A percentile compares a stretch with the other conserved stretches of the same genome.
Evolutionary conservation across 2,329 filamentous ascomycete genomes (phyloP).

Genomic region (Passalora sequoiae): DNA sequence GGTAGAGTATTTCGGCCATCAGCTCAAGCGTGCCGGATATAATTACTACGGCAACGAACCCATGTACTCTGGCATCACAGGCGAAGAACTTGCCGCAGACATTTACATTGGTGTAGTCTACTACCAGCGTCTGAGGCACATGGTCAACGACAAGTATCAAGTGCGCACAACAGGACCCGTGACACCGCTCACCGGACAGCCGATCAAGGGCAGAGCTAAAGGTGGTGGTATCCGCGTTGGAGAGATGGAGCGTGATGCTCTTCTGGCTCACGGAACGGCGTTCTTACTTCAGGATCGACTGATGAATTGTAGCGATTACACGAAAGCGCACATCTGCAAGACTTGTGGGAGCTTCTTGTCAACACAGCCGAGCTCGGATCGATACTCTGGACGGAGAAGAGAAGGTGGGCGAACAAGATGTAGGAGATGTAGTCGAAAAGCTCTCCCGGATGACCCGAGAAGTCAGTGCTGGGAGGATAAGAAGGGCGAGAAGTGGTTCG

Average conservation of each 20-base stretch:
- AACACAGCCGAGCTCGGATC: constrained; percentile 67
- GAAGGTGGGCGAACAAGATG: constrained; percentile 33
- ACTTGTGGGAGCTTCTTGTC: constrained; percentile 86
- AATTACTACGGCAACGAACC: constrained; percentile 98
- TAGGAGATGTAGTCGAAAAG: constrained; percentile 34
- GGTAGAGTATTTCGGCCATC: constrained; percentile 90
- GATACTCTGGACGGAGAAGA: constrained; percentile 29
- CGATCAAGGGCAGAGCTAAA: constrained; percentile 92
- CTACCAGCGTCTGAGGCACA: constrained; percentile 96
- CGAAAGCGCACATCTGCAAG: constrained; percentile 82
- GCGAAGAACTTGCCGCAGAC: constrained; percentile 86
- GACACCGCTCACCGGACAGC: constrained; percentile 84
- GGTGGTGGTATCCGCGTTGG: constrained; percentile 98
- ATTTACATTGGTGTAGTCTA: constrained; percentile 97
- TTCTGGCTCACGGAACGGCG: constrained; percentile 90
- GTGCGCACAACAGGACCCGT: constrained; percentile 93
- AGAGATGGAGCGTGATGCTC: constrained; percentile 96
- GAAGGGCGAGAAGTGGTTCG: constrained; percentile 73
- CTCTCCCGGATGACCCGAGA: constrained; percentile 27
- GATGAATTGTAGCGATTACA: constrained; percentile 95
- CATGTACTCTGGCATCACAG: constrained; percentile 96
- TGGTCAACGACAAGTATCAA: constrained; percentile 99
- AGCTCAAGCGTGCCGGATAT: constrained; percentile 90
- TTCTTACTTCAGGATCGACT: constrained; percentile 92
- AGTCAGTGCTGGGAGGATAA: constrained; percentile 84